A percentile compares a stretch with the other conserved stretches of the same genome.
phyloP scores from a whole-genome alignment of 1,284 basidiomycete genomes.

The Naganishia liquefaciens region DNA sequence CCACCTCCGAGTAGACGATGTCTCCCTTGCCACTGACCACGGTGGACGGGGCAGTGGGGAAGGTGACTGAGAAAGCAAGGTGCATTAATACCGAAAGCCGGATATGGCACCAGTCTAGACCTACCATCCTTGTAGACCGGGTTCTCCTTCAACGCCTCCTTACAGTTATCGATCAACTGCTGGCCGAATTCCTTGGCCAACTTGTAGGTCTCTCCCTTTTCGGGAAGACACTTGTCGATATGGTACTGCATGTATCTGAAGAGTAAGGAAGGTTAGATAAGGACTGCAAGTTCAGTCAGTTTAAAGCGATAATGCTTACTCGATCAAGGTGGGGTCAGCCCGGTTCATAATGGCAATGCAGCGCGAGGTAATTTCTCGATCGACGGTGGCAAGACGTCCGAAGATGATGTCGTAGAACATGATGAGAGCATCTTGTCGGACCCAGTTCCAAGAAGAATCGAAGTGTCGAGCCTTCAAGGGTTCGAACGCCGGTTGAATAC shows the following conservation, averaged over 20 bases:
- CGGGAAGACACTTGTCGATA: conserved; percentile 79
- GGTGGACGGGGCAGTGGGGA: conserved; percentile 95
- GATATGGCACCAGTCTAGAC: conserved; percentile 41
- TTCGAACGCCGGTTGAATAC: conserved; percentile 91
- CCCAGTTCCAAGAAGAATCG: conserved; percentile 99
- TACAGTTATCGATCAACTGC: conserved; percentile 90
- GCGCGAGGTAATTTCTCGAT: conserved; percentile 88
- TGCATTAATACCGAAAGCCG: conserved; percentile 23
- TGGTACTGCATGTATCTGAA: conserved; percentile 88
- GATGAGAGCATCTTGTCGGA: conserved; percentile 86
- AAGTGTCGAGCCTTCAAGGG: conserved; percentile 95
- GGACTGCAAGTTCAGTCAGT: no score
- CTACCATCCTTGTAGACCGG: conserved; percentile 90
- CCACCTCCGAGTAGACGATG: conserved; percentile 90
- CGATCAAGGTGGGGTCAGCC: conserved; percentile 83
- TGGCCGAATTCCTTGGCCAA: conserved; percentile 96
- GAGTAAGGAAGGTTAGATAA: neutral
- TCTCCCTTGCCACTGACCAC: conserved; percentile 91
- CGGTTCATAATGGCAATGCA: conserved; percentile 98
- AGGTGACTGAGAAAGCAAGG: conserved; percentile 65
- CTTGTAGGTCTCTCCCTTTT: conserved; percentile 84
- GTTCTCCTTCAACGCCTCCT: conserved; percentile 75
- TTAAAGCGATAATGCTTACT: conserved; percentile 43
- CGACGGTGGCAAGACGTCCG: conserved; percentile 86
- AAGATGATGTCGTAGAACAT: conserved; percentile 99